Percentiles rank a stretch among this genome's conserved stretches.
Conservation (phyloP, 495 filamentous ascomycete species). For the Chaetomium fimeti region DNA sequence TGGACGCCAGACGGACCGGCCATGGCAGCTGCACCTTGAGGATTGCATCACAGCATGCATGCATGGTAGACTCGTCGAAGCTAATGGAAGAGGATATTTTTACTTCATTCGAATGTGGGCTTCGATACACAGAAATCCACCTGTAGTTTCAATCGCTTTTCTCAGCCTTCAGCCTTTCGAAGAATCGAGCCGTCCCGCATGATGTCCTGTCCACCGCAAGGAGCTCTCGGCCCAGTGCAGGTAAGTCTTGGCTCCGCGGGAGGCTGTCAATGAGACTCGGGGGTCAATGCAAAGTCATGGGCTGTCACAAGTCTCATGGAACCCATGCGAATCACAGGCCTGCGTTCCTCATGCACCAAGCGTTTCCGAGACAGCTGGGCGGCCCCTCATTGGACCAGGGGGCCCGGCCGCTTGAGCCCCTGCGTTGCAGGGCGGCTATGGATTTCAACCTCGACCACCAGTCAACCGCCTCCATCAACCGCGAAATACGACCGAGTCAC, state of each 20-base stretch:
- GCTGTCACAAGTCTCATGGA: constrained; percentile 39
- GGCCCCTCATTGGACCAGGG: constrained; percentile 42
- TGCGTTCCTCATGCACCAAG: constrained; percentile 42
- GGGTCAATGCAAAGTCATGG: constrained; percentile 35
- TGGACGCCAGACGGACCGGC: constrained; percentile 14
- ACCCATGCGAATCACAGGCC: constrained; percentile 42
- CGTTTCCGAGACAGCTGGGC: constrained; percentile 40
- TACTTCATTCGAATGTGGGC: background rate
- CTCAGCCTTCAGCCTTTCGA: background rate
- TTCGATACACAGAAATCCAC: background rate
- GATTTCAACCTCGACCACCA: constrained; percentile 23
- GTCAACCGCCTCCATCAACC: background rate
- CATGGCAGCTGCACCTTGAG: background rate
- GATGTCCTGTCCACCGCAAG: background rate
- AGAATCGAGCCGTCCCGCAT: constrained; percentile 18
- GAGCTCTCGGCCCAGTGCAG: constrained; percentile 13
- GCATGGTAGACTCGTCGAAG: background rate
- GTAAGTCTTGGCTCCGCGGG: constrained; percentile 29
- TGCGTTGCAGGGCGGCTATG: constrained; percentile 47
- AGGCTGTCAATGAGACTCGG: constrained; percentile 31
- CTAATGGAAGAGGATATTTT: background rate
- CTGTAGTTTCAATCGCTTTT: background rate
- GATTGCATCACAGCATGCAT: constrained; percentile 5
- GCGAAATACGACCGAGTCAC: background rate
- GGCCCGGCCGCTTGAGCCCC: constrained; percentile 32